These are phyloP conservation scores for Malus orientalis DNA, from an alignment of 306 rosid species.

Conservation along the genomic window DNA sequence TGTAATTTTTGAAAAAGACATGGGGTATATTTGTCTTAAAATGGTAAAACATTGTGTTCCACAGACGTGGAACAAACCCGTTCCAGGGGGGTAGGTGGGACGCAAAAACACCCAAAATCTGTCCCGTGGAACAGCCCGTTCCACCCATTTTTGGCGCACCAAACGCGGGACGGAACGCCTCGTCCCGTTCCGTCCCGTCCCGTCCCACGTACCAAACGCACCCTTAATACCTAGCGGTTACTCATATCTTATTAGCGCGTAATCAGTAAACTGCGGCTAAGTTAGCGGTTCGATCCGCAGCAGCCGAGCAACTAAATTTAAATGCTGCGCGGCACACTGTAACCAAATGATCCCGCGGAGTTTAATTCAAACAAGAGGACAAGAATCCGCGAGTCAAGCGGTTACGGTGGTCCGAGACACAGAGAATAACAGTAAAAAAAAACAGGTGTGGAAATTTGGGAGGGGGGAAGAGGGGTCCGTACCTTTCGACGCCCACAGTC, in stretches of 20 bases:
- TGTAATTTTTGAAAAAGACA: no score
- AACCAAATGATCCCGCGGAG: background rate
- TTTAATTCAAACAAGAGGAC: background rate
- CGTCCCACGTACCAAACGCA: no score
- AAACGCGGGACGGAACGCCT: no score
- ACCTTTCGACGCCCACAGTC: constrained; percentile 75
- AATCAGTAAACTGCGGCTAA: background rate
- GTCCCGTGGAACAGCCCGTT: no score
- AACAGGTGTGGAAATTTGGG: background rate
- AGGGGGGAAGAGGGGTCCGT: background rate
- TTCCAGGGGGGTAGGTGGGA: no score
- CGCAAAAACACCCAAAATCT: no score
- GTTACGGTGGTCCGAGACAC: background rate
- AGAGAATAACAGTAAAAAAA: background rate
- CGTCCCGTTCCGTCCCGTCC: no score
- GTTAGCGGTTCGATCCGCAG: background rate
- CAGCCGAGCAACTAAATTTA: background rate
- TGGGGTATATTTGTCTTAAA: no score
- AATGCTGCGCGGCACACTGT: background rate
- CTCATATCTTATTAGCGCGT: background rate
- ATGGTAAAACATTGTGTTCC: no score
- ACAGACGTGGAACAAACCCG: no score
- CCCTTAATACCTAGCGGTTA: no score
- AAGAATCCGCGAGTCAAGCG: background rate
- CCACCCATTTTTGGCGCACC: no score